phyloP scores from a whole-genome alignment of 2,329 filamentous ascomycete species.

The Fusarium sulawesiense region DNA sequence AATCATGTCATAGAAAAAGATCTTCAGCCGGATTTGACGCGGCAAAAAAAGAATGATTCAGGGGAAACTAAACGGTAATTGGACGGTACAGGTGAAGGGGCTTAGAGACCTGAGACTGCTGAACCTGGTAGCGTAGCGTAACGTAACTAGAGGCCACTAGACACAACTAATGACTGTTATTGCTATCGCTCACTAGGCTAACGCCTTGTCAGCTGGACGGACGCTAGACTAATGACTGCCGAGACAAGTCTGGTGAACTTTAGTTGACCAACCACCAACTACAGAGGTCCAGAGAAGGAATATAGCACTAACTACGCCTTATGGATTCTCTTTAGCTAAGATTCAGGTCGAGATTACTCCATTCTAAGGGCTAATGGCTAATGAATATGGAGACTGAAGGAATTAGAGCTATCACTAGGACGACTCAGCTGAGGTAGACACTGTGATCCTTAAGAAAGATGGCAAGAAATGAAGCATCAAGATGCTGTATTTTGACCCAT shows the following conservation, averaged over 20 bases:
- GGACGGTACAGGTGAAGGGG: conserved; percentile 1
- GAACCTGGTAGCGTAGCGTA: neutral
- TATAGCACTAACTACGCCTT: neutral
- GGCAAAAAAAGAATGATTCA: conserved; percentile 2
- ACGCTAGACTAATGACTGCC: neutral
- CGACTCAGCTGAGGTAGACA: neutral
- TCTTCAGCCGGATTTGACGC: conserved; percentile 4
- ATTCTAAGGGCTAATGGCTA: neutral
- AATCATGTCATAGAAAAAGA: neutral
- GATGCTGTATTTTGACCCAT: neutral
- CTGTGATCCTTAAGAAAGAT: neutral
- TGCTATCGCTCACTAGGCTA: neutral
- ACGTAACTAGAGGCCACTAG: neutral
- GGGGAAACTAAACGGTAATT: conserved; percentile 5
- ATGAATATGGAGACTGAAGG: neutral
- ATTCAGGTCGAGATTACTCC: neutral
- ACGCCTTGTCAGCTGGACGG: neutral
- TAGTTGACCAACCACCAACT: neutral
- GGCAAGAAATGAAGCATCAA: neutral
- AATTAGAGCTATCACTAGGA: neutral
- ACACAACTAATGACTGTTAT: neutral
- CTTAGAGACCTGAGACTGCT: neutral
- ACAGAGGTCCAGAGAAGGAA: neutral
- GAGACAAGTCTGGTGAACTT: neutral
- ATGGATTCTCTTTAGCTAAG: neutral